phyloP scores from a whole-genome alignment of 1,284 basidiomycete species.

The Fistulinella cinereoalba region DNA sequence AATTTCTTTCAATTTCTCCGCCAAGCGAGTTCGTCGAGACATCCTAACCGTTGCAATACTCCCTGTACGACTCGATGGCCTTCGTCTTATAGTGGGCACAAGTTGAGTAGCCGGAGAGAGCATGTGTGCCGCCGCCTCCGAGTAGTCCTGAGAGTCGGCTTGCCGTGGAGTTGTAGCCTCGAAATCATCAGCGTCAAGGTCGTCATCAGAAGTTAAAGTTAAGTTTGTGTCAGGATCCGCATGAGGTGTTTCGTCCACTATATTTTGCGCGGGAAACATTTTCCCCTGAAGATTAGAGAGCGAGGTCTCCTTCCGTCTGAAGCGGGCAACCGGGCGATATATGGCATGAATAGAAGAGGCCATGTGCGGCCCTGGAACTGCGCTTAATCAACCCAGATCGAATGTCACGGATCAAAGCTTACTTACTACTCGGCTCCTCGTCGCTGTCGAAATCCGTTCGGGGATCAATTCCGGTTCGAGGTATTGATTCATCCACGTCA shows the following conservation, averaged over 20 bases:
- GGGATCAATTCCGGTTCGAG: constrained; percentile 39
- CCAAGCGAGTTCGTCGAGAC: constrained; percentile 70
- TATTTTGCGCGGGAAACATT: constrained; percentile 18
- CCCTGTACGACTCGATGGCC: constrained; percentile 43
- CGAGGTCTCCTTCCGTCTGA: constrained; percentile 43
- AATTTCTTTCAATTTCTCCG: constrained; percentile 81
- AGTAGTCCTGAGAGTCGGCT: constrained; percentile 29
- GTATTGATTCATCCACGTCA: constrained; percentile 58
- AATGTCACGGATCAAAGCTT: constrained; percentile 15
- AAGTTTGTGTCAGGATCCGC: constrained; percentile 32
- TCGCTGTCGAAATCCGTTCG: constrained; percentile 55
- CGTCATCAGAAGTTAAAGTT: constrained; percentile 41
- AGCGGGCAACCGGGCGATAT: constrained; percentile 74
- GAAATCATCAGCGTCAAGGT: constrained; percentile 58
- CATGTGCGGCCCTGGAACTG: constrained; percentile 37
- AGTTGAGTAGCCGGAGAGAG: constrained; percentile 16
- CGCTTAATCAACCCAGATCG: constrained; percentile 2
- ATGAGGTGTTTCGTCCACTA: constrained; percentile 17
- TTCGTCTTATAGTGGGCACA: constrained; percentile 25
- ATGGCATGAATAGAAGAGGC: constrained; percentile 85
- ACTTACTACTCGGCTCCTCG: constrained; percentile 45
- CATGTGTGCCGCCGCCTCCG: constrained; percentile 3
- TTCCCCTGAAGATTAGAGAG: constrained; percentile 31
- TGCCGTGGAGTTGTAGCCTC: constrained; percentile 48
- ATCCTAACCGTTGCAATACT: constrained; percentile 70